Evolutionary conservation across 257 asterid genomes (phyloP), one percentile per base, ranked within the genome.

Genomic region (Penstemon barbatus): DNA sequence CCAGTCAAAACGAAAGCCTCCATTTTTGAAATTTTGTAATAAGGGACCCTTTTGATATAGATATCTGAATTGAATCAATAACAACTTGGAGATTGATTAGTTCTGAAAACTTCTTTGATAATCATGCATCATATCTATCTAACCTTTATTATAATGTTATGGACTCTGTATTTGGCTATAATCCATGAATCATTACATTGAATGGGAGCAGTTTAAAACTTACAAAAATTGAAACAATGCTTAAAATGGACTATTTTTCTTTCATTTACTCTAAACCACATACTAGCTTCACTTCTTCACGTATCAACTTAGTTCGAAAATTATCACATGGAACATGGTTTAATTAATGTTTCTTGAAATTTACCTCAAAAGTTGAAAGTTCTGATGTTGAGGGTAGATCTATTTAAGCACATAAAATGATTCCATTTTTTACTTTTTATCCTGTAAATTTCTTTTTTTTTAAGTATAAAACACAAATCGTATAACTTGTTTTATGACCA

Each of bases 331-430:
- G 33, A 25, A 25, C 33, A 25, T 25, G 2, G 33, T 25, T 25
- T 25, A 25, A 25, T 25, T 25, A 25, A 25, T 25, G 33, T 25
- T 25, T 25, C 33, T 1, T 25, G 3, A 37, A 43, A 19, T 63
- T 44, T 48, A 51, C 61, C 46, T 38, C 61, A 66, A 41, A 51
- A 40, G 50, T 40, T 66, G 39, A 51, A 38, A 37, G 40, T 41
- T 40, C 39, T 51, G 61, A 13, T 52, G 49, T 45, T 52, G 53
- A 46, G 69, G 75, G 69, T 39, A 75, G 12, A 65, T 75, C 59
- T 37, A 71, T 52, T 69, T 25, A 51, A 40, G 62, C 0, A 55
- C 33, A 51, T 15, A 33, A 42, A 62, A 46, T 6, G 2, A 4
- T 57, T 25, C 39, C 8, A 46, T 3, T 33, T 33, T 6, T 12